Evolutionary conservation across 2,329 filamentous ascomycete species (phyloP), one percentile per base, ranked within the genome.

Genomic region (Fusarium setosum): DNA sequence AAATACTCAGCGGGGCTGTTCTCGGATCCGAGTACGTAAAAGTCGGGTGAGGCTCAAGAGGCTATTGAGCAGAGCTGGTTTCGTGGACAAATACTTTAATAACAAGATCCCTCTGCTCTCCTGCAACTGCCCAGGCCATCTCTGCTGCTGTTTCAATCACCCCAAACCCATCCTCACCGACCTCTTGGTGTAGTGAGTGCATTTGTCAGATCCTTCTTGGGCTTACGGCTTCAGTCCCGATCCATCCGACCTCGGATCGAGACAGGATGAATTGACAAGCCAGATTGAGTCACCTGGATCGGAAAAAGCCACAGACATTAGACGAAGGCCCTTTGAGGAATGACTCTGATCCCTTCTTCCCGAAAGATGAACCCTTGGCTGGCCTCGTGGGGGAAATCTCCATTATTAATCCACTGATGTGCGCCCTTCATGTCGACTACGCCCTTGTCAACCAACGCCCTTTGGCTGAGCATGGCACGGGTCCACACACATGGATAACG

Each of bases 371-470:
- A 31, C n/a, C 29, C 20, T 20, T 37, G 31, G n/a, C 37, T 12
- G 29, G 23, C 6, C n/a, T 47, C 44, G 44, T 35, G 38, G 34
- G 40, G 49, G 47, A 17, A 15, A 60, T 63, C 49, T 42, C 53
- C 59, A 67, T 67, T 67, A 65, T 65, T 67, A 67, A 67, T 65
- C 60, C 48, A 61, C 55, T 24, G 51, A 32, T 18, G 21, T 37
- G 35, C 60, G 48, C 61, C 56, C 48, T 65, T 21, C 60, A 45
- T 66, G 64, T 67, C 64, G 54, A 56, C 15, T 35, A 26, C 64
- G 64, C 64, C 64, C 63, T 67, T 52, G 49, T 50, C 34, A 20
- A 50, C 18, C 35, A 26, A 21, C 59, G 63, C 63, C 63, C 45
- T 67, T 44, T 44, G 29, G 50, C 35, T 51, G 21, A 40, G 44